Percentiles rank a stretch among this genome's conserved stretches.
These are phyloP conservation scores for Metschnikowia gruessii DNA, from an alignment of 805 yeast species.

Conservation along the genomic window DNA sequence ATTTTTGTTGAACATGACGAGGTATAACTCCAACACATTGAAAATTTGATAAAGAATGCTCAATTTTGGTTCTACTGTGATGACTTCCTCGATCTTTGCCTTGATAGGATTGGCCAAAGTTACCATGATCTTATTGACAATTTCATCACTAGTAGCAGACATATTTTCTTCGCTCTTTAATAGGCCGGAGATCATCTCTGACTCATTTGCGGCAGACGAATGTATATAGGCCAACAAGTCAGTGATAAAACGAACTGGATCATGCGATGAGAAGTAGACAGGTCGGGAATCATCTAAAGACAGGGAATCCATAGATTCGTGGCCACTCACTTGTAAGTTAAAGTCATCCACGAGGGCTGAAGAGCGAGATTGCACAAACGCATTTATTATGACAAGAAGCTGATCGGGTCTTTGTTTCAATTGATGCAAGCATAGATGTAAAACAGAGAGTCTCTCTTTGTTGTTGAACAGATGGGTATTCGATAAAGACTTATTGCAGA, in stretches of 20 bases:
- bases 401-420: slow-evolving; percentile 41
- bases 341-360: slow-evolving; percentile 65
- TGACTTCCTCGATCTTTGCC: slow-evolving; percentile 62
- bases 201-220: slow-evolving; percentile 80
- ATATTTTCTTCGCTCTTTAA: slow-evolving; percentile 38
- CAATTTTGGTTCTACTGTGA: slow-evolving; percentile 62
- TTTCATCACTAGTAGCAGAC: slow-evolving; percentile 29
- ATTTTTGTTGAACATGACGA: slow-evolving; percentile 59
- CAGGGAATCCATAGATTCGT: slow-evolving; percentile 13
- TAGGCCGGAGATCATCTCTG: slow-evolving; percentile 66
- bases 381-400: slow-evolving; percentile 58
- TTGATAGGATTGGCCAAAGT: slow-evolving; percentile 58
- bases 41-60: slow-evolving; percentile 54
- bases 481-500: slow-evolving; percentile 33
- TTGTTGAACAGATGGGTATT: slow-evolving; percentile 31
- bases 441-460: slow-evolving; percentile 23
- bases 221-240: slow-evolving; percentile 88
- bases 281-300: slow-evolving; percentile 37
- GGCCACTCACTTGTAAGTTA: slow-evolving; percentile 49
- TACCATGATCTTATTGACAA: slow-evolving; percentile 50
- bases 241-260: slow-evolving; percentile 78
- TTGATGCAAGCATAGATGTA: slow-evolving; percentile 33
- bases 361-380: slow-evolving; percentile 69
- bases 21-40: slow-evolving; percentile 65
- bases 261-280: slow-evolving; percentile 65